Evolutionary conservation across 768 basidiomycete species (phyloP).

Genomic region (Filobasidium wieringae): DNA sequence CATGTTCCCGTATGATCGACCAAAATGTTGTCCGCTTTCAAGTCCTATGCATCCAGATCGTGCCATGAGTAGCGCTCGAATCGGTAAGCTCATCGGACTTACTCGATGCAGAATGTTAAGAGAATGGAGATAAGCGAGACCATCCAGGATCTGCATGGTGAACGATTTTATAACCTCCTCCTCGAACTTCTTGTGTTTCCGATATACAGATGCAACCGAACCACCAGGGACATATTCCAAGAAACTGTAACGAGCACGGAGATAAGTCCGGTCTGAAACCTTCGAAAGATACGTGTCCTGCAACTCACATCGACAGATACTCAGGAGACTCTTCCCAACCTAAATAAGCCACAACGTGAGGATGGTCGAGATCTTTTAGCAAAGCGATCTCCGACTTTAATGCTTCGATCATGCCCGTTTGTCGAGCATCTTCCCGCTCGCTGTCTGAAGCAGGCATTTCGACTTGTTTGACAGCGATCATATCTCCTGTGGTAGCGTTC

Average conservation of each 20-base stretch:
- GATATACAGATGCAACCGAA: slow-evolving; percentile 72
- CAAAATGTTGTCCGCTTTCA: slow-evolving; percentile 97
- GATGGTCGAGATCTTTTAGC: slow-evolving; percentile 89
- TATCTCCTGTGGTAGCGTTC: slow-evolving; percentile 91
- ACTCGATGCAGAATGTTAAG: slow-evolving; percentile 87
- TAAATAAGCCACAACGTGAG: slow-evolving; percentile 91
- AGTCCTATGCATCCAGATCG: slow-evolving; percentile 52
- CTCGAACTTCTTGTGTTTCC: slow-evolving; percentile 83
- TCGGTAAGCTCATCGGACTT: slow-evolving; percentile 21
- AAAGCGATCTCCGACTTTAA: slow-evolving; percentile 90
- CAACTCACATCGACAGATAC: slow-evolving; percentile 78
- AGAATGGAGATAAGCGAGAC: slow-evolving; percentile 83
- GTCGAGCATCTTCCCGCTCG: slow-evolving; percentile 79
- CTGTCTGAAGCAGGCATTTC: slow-evolving; percentile 83
- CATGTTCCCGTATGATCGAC: slow-evolving; percentile 83
- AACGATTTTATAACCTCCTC: slow-evolving; percentile 88
- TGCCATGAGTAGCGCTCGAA: too few relatives aligned
- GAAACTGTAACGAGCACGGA: slow-evolving; percentile 54
- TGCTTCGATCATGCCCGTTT: slow-evolving; percentile 74
- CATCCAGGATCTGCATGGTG: slow-evolving; percentile 77
- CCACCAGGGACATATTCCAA: slow-evolving; percentile 98
- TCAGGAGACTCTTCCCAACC: slow-evolving; percentile 69
- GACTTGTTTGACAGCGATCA: slow-evolving; percentile 99
- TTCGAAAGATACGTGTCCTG: slow-evolving; percentile 4
- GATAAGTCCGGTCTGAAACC: neutral